Base-by-base conservation (phyloP, 495 filamentous ascomycete species). In the Trichocladium antarcticum region DNA sequence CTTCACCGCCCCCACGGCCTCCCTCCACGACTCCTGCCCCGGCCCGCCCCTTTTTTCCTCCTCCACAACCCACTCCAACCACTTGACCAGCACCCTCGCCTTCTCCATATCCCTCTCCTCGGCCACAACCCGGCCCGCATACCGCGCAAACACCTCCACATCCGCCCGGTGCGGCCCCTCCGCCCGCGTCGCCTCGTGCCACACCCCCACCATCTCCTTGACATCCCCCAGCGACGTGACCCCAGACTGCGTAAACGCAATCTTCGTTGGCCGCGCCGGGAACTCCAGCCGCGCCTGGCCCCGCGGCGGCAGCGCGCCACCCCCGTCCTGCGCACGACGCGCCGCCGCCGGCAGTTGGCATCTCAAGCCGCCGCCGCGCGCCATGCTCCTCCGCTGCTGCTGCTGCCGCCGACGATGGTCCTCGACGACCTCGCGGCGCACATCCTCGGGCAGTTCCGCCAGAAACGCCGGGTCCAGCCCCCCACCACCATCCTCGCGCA, bases 111-210 rank as follows among this genome's bases (percentile, higher is more conserved):
- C 78, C 50, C 72, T 68, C 64, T 95, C 89, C 22, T 87, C 81
- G 3, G 62, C 29, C 0, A 90, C 75, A 6, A 95, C 86, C 28
- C 72, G 72, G 7, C 58, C 68, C 27, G 95, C 57, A 65, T 93
- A 94, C 51, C 61, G 70, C 36, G 68, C 76, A 34, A 95, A 66
- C 8, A 84, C 77, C 14, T 73, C 73, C n/a, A 87, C 82, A 63
- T 96, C 89, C 47, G 83, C 81, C 0, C 53, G 59, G 58, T 89
- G 87, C 37, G 89, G 89, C 0, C 83, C 85, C 7, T 85, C 81
- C 9, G 71, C 70, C 14, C 53, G 56, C 54, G 88, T 87, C 28
- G 79, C 78, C 3, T 67, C 57, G 48, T 80, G 67, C 89, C 89
- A 95, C 17, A 74, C 73, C 34, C 55, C 67, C 2, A 94, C 38